Evolutionary conservation across 208 protist species (phyloP).

Genomic region (Acanthamoeba lugdunensis): DNA sequence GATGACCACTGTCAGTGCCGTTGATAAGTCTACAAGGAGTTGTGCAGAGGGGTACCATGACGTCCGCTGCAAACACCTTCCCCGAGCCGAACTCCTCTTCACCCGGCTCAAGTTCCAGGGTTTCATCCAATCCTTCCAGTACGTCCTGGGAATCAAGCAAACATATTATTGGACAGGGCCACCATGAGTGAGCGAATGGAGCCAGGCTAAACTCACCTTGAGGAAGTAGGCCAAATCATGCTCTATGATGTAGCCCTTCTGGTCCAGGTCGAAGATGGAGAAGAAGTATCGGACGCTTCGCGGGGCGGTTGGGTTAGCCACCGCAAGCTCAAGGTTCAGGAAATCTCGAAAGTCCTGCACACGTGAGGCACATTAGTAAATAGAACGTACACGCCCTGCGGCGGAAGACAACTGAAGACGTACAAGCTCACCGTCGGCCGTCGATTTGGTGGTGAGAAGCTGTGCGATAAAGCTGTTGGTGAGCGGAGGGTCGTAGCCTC

Average conservation of each 20-base stretch:
- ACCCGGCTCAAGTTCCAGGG: neutral
- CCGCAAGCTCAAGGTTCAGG: conserved; percentile 28
- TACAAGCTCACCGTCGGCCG: conserved; percentile 27
- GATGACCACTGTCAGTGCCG: too few species aligned
- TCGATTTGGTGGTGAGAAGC: neutral
- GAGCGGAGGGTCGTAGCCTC: conserved; percentile 5
- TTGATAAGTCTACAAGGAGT: neutral
- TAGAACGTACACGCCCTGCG: neutral
- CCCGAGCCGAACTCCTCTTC: neutral
- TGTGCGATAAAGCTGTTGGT: conserved; percentile 13
- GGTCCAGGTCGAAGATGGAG: conserved; percentile 29
- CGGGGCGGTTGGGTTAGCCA: neutral
- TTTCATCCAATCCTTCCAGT: conserved; percentile 17
- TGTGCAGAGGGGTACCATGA: neutral
- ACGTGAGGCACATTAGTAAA: neutral
- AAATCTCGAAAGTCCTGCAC: conserved; percentile 55
- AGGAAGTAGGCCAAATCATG: conserved; percentile 36
- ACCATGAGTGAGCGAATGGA: neutral
- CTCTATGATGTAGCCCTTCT: conserved; percentile 36
- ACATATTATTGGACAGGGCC: neutral
- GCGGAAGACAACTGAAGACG: neutral
- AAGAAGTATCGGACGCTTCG: conserved; percentile 36
- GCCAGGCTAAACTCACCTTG: neutral
- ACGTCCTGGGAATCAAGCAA: neutral
- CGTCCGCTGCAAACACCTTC: conserved; percentile 14